A percentile compares a stretch with the other conserved stretches of the same genome.
These are phyloP conservation scores for Hypoxylon sp. DNA, from an alignment of 2,329 filamentous ascomycete species.

Conservation along the genomic window DNA sequence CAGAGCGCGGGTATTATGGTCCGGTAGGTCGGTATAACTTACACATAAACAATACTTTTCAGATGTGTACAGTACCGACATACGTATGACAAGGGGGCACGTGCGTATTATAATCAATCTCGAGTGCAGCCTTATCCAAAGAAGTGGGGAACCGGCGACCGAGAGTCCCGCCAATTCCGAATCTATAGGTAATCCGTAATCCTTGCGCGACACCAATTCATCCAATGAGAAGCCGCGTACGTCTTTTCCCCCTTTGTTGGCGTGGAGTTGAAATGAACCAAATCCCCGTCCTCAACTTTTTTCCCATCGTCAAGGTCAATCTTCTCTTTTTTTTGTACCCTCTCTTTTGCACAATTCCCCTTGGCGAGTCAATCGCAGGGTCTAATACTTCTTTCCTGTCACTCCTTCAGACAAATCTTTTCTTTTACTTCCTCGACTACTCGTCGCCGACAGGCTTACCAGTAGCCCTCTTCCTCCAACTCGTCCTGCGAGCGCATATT, in stretches of 20 bases:
- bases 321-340: slow-evolving; percentile 5
- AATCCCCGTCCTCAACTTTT: slow-evolving; percentile 39
- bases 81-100: background rate
- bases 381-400: slow-evolving; percentile 54
- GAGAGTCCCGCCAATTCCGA: slow-evolving; percentile 43
- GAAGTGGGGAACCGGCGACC: slow-evolving; percentile 25
- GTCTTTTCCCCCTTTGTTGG: slow-evolving; percentile 46
- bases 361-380: slow-evolving; percentile 44
- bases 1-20: background rate
- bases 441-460: slow-evolving; percentile 27
- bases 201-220: slow-evolving; percentile 30
- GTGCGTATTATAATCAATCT: slow-evolving; percentile 4
- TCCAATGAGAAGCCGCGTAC: slow-evolving; percentile 28
- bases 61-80: slow-evolving; percentile 1
- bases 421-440: slow-evolving; percentile 53
- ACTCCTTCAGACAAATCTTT: slow-evolving; percentile 58
- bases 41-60: background rate
- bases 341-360: slow-evolving; percentile 28
- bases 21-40: background rate
- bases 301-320: slow-evolving; percentile 34
- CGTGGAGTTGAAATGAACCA: slow-evolving; percentile 47
- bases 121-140: slow-evolving; percentile 19
- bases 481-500: slow-evolving; percentile 19
- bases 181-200: slow-evolving; percentile 31
- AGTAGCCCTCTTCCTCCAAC: slow-evolving; percentile 19